Evolutionary conservation across 2,329 filamentous ascomycete genomes (phyloP).

Genomic region (Grosmannia clavigera): DNA sequence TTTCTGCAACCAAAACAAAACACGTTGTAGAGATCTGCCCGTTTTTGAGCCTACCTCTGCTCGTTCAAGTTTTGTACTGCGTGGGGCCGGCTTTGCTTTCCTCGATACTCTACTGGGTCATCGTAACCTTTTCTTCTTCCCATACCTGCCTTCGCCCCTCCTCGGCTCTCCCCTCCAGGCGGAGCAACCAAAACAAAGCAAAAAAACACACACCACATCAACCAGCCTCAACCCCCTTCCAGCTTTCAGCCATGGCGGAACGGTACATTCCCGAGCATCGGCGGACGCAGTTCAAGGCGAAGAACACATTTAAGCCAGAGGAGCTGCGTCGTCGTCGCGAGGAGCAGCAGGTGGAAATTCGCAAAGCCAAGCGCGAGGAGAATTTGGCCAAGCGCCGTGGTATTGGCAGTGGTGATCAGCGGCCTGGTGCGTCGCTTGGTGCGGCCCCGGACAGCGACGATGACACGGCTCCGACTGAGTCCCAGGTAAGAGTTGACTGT

Average conservation of each 20-base stretch:
- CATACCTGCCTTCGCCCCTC: not conserved
- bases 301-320: slow-evolving; percentile 98
- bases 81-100: slow-evolving; percentile 6
- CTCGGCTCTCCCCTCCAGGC: not conserved
- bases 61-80: slow-evolving; percentile 3
- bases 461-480: slow-evolving; percentile 88
- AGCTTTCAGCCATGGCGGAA: slow-evolving; percentile 66
- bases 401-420: slow-evolving; percentile 69
- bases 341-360: slow-evolving; percentile 98
- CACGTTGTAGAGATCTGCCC: not conserved
- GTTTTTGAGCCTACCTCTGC: not conserved
- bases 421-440: slow-evolving; percentile 69
- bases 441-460: slow-evolving; percentile 94
- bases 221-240: slow-evolving; percentile 4
- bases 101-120: not conserved
- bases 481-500: slow-evolving; percentile 53
- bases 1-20: slow-evolving; percentile 1
- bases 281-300: slow-evolving; percentile 98
- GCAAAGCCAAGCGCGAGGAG: slow-evolving; percentile 97
- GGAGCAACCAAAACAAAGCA: not conserved
- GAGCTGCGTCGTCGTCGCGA: slow-evolving; percentile 96
- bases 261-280: slow-evolving; percentile 99
- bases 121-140: not conserved
- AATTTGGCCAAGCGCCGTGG: slow-evolving; percentile 97
- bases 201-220: not conserved